phyloP scores from a whole-genome alignment of 129 eudicot species.

The Calendula officinalis region DNA sequence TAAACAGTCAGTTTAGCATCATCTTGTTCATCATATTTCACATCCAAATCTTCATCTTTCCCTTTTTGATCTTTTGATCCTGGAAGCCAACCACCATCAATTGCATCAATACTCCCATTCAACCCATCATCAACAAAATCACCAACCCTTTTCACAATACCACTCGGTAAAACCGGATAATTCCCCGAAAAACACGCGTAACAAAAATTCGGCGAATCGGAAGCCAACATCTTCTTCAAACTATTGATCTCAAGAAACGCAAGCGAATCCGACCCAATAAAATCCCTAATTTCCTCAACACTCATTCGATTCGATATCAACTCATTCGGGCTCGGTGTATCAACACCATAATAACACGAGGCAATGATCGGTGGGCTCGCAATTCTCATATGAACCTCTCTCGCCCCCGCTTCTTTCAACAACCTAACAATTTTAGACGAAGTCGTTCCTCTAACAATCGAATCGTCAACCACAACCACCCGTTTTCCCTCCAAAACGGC shows the following conservation, averaged over 20 bases:
- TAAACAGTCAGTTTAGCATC: constrained; percentile 36
- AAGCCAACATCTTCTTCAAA: constrained; percentile 56
- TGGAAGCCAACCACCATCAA: constrained; percentile 64
- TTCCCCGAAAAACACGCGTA: constrained; percentile 88
- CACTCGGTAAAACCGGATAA: constrained; percentile 67
- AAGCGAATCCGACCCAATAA: constrained; percentile 78
- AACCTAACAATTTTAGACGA: constrained; percentile 81
- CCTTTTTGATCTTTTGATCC: constrained; percentile 30
- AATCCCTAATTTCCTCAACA: constrained; percentile 73
- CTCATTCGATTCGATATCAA: constrained; percentile 84
- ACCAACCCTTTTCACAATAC: constrained; percentile 56
- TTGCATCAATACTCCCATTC: constrained; percentile 50
- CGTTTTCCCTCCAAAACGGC: constrained; percentile 85
- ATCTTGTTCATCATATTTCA: constrained; percentile 33
- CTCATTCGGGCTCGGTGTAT: constrained; percentile 80
- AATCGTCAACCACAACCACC: constrained; percentile 95
- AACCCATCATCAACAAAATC: constrained; percentile 70
- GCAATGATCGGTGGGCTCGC: constrained; percentile 94
- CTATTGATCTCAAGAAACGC: constrained; percentile 73
- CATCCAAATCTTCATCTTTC: constrained; percentile 10
- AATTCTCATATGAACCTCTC: constrained; percentile 95
- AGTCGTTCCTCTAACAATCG: constrained; percentile 92
- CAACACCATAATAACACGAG: constrained; percentile 92
- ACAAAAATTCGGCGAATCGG: constrained; percentile 52
- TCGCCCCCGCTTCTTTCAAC: constrained; percentile 87